These are phyloP conservation scores for Ploettnerulaceae sp. DNA, from an alignment of 2,329 filamentous ascomycete genomes.

Conservation along the genomic window DNA sequence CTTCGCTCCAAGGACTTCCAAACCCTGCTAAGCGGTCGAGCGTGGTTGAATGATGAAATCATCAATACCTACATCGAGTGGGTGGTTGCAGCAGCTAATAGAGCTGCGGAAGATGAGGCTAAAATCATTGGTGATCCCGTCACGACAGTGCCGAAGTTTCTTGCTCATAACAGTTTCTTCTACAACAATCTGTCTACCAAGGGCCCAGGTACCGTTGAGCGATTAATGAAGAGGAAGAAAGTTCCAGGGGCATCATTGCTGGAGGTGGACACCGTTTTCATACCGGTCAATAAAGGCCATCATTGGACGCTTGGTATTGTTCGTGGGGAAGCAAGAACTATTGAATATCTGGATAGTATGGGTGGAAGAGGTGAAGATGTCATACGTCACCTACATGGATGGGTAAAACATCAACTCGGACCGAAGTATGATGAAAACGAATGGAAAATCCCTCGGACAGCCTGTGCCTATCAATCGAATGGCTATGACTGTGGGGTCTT, in stretches of 20 bases:
- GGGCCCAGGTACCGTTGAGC: slow-evolving; percentile 44
- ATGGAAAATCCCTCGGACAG: slow-evolving; percentile 52
- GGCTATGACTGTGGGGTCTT: slow-evolving; percentile 74
- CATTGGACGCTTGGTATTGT: slow-evolving; percentile 74
- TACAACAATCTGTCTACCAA: slow-evolving; percentile 49
- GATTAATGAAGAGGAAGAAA: slow-evolving; percentile 53
- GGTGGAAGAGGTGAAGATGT: slow-evolving; percentile 36
- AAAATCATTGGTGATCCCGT: slow-evolving; percentile 28
- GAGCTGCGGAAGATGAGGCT: slow-evolving; percentile 43
- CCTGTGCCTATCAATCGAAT: slow-evolving; percentile 57
- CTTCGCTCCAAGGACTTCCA: slow-evolving; percentile 56
- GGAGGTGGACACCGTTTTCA: slow-evolving; percentile 60
- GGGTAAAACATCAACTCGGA: slow-evolving; percentile 55
- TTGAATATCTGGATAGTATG: slow-evolving; percentile 69
- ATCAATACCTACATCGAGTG: slow-evolving; percentile 63
- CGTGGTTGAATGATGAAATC: slow-evolving; percentile 74
- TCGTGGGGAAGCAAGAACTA: slow-evolving; percentile 51
- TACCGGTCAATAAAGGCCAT: slow-evolving; percentile 59
- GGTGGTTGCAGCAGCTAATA: slow-evolving; percentile 55
- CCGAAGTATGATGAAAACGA: slow-evolving; percentile 50
- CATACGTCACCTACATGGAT: slow-evolving; percentile 39
- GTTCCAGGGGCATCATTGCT: slow-evolving; percentile 58
- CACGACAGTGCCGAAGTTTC: slow-evolving; percentile 53
- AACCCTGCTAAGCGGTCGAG: slow-evolving; percentile 50
- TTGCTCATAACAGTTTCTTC: slow-evolving; percentile 63